Evolutionary conservation across 768 basidiomycete species (phyloP), one percentile per base, ranked within the genome.

Genomic region (Auriscalpium orientale): DNA sequence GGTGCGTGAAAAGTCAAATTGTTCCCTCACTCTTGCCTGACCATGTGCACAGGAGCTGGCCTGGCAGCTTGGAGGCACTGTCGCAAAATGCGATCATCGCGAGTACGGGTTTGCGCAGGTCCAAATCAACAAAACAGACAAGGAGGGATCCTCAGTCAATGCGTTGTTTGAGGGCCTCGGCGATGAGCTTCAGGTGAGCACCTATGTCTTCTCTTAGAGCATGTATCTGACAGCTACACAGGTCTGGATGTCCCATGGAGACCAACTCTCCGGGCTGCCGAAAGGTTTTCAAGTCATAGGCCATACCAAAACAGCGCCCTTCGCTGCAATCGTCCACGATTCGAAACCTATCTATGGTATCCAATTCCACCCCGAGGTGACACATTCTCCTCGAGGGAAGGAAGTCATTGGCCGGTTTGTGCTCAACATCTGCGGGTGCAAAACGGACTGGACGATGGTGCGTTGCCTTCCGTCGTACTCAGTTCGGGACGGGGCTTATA

Each of bases 231-330:
- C 40, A 21, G 5, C 48, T 43, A 38, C 54, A 4, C 59, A 98
- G 95, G 95, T 98, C 50, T 98, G 97, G 97, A 98, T 98, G 97
- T 98, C 95, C 16, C 97, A 99, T 68, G 94, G 95, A 11, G 97
- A 98, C 71, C 92, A 95, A 61, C 79, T 98, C 36, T 87, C 84
- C 28, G 81, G 78, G 49, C 80, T 88, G 2, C 97, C 95, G 15
- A 72, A 84, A 0, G 76, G 87, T 64, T 99, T 97, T 72, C 85
- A 90, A 65, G 81, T 88, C 62, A 91, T 98, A 62, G 95, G 93
- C 8, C 79, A 80, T 48, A 99, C 97, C 0, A 71, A 79, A 16
- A 87, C 86, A 1, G 94, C 95, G 0, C 95, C 95, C 0, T 98
- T 78, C 67, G 95, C 95, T 11, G 95, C 95, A 2, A 83, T 98